Evolutionary conservation across 805 yeast species (phyloP).

Genomic region (Saccharomyces mikatae): DNA sequence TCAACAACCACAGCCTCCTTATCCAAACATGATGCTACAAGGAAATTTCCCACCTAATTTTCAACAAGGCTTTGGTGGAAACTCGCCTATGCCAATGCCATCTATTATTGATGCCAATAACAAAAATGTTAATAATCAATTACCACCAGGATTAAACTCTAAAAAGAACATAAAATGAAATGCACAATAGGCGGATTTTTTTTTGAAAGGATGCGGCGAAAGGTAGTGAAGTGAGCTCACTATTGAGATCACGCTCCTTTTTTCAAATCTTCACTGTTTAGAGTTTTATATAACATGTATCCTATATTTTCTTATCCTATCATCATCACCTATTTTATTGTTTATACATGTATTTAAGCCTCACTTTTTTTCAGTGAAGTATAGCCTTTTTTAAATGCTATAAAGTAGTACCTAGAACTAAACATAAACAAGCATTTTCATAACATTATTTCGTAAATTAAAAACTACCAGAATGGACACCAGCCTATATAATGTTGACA

Average conservation of each 20-base stretch:
- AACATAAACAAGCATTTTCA: not conserved
- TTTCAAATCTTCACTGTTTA: not conserved
- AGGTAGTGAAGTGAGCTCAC: not conserved
- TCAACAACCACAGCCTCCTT: not conserved
- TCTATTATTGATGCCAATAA: not conserved
- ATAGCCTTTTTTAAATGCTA: not conserved
- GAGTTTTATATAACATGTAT: not conserved
- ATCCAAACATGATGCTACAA: not conserved
- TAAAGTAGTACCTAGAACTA: not conserved
- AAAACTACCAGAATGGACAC: slow-evolving; percentile 90
- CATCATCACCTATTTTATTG: not conserved
- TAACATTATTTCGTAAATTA: not conserved
- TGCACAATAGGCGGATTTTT: not conserved
- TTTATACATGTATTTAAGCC: not conserved
- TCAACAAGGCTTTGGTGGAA: not conserved
- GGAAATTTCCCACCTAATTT: not conserved
- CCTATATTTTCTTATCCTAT: not conserved
- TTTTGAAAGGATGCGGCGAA: not conserved
- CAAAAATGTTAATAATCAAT: not conserved
- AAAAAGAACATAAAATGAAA: not conserved
- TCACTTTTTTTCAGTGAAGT: not conserved
- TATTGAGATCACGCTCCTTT: not conserved
- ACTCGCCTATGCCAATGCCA: not conserved
- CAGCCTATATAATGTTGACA: slow-evolving; percentile 98
- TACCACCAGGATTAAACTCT: not conserved